Conservation (phyloP, 2,329 filamentous ascomycete genomes). For the Magnaporthiopsis rhizophila region DNA sequence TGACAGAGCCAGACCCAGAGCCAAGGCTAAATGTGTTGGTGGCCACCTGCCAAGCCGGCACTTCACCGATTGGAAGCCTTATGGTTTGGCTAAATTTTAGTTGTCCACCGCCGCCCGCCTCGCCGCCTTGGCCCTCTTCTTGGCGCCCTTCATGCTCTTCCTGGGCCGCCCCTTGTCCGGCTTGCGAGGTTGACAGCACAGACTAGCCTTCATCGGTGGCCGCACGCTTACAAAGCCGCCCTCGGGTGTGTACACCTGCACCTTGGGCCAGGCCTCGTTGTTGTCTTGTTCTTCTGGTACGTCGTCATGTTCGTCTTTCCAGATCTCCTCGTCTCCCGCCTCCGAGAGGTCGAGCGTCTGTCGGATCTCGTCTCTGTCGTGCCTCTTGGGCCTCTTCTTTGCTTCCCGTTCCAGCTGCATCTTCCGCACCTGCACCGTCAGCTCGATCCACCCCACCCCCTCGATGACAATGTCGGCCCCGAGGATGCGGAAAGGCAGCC, state of each 20-base stretch:
- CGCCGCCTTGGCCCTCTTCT: slow-evolving; percentile 15
- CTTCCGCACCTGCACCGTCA: slow-evolving; percentile 71
- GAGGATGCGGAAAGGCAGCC: slow-evolving; percentile 71
- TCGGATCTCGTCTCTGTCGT: slow-evolving; percentile 10
- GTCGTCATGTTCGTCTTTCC: slow-evolving; percentile 22
- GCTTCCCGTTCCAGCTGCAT: slow-evolving; percentile 31
- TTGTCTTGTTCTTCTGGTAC: not conserved
- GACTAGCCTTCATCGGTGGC: slow-evolving; percentile 55
- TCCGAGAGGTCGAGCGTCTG: slow-evolving; percentile 21
- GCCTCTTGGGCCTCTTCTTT: slow-evolving; percentile 8
- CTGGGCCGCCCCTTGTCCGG: slow-evolving; percentile 26
- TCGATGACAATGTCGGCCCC: slow-evolving; percentile 82
- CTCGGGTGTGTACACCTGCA: slow-evolving; percentile 80
- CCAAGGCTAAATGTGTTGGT: too few species aligned
- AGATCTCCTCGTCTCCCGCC: slow-evolving; percentile 10
- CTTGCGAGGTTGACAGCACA: slow-evolving; percentile 50
- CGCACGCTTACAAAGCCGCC: slow-evolving; percentile 69
- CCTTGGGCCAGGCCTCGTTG: slow-evolving; percentile 46
- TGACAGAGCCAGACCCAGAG: too few species aligned
- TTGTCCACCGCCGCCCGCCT: too few species aligned
- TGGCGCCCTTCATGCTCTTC: slow-evolving; percentile 17
- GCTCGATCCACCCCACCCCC: slow-evolving; percentile 87
- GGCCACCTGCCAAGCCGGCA: not conserved
- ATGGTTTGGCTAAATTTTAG: too few species aligned
- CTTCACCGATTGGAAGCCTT: not conserved